Evolutionary conservation across 2,329 filamentous ascomycete genomes (phyloP), one percentile per base, ranked within the genome.

Genomic region (Beauveria rudraprayagi): DNA sequence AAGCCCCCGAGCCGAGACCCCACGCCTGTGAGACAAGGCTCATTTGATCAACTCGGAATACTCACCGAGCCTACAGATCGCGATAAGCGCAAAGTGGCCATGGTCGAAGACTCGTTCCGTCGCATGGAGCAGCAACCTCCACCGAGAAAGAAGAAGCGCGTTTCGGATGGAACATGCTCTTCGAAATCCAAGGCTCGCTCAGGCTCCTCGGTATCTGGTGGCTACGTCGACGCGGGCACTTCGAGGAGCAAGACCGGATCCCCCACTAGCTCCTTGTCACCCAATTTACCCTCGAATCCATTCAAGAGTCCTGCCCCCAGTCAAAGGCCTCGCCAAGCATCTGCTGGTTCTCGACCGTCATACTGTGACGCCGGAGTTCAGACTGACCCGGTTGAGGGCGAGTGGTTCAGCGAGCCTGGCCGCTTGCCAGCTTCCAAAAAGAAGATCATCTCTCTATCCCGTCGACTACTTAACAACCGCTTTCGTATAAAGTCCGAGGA

Each of bases 1-100:
- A 89, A 89, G 68, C 83, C 86, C 10, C 79, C 83, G 0, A 89
- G 85, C 67, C 81, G 86, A 59, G 86, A 89, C 65, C 77, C 83
- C 65, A 88, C 86, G 3, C 86, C 86, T 2, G 72, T 78, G 17
- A 78, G 80, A 7, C 81, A 85, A 66, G 85, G 84, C 28, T 83
- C 83, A 0, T 81, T 84, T 61, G 80, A 87, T 56, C 82, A 83
- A 10, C 71, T 83, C 1, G 82, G 81, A 4, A 85, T 86, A 66
- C 72, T 86, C 61, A 87, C 83, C 0, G 84, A 86, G 64, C 83
- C 81, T 7, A 87, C 85, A 0, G 84, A 88, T 64, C 80, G 85
- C 34, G 85, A 88, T 63, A 88, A 88, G 72, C 77, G 85, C 41
- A 88, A 88, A 66, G 80, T 88, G 11, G 82, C 83, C 22, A 85